Percentiles rank a stretch among this genome's conserved stretches.
These are phyloP conservation scores for Tylopilus sp. DNA, from an alignment of 768 basidiomycete genomes.

Conservation along the genomic window DNA sequence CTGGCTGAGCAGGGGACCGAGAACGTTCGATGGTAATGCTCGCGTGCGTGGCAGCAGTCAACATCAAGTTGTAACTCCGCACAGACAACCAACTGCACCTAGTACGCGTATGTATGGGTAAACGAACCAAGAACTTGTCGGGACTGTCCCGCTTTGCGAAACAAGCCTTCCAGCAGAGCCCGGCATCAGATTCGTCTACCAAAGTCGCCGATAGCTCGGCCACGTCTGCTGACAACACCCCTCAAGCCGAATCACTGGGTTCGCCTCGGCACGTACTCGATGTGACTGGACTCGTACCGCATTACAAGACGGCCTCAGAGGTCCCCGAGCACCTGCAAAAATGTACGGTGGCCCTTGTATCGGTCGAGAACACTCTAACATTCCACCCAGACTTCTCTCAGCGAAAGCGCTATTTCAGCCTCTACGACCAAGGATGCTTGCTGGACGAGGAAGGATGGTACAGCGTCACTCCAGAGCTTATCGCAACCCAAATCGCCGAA, in stretches of 20 bases:
- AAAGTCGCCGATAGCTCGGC: constrained; percentile 2
- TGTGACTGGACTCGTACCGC: constrained; percentile 69
- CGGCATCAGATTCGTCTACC: neutral
- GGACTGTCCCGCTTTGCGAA: constrained; percentile 44
- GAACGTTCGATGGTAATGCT: neutral
- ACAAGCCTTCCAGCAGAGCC: constrained; percentile 33
- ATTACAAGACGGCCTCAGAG: constrained; percentile 58
- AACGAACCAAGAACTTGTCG: constrained; percentile 38
- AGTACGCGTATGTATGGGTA: constrained; percentile 31
- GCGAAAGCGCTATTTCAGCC: constrained; percentile 74
- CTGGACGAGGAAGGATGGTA: constrained; percentile 98
- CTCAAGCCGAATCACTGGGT: constrained; percentile 24
- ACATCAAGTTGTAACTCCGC: constrained; percentile 7
- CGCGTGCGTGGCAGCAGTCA: neutral
- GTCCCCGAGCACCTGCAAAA: constrained; percentile 80
- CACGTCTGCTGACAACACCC: neutral
- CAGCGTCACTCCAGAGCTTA: constrained; percentile 88
- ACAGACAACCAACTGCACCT: neutral
- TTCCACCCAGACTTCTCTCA: constrained; percentile 76
- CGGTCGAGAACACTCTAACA: neutral
- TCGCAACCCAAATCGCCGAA: constrained; percentile 93
- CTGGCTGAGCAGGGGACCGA: too few relatives aligned
- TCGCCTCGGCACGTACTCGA: constrained; percentile 49
- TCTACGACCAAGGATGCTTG: constrained; percentile 78
- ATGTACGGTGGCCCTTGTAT: constrained; percentile 47